A percentile compares a stretch with the other conserved stretches of the same genome.
These are phyloP conservation scores for Helicostylum pulchrum DNA, from an alignment of 192 early-diverging fungal genomes.

Conservation along the genomic window DNA sequence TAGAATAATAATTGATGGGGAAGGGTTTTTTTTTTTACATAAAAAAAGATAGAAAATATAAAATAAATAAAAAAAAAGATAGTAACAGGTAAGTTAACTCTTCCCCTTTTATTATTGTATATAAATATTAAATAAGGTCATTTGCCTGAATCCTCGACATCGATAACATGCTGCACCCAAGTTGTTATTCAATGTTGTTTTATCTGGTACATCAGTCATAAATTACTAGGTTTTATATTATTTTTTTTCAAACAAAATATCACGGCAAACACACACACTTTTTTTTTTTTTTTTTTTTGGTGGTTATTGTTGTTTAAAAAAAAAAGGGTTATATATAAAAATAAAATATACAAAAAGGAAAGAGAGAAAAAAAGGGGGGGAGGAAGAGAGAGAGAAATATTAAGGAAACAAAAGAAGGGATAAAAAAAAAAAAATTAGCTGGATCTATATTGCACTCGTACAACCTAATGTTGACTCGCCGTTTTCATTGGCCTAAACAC, in stretches of 20 bases:
- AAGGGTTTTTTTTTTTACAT: background rate
- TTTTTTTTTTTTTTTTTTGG: slow-evolving; percentile 2
- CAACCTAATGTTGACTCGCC: background rate
- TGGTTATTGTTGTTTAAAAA: background rate
- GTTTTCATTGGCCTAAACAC: background rate
- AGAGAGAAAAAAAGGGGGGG: background rate
- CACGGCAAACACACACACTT: background rate
- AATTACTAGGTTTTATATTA: background rate
- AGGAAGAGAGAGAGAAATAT: slow-evolving; percentile 1
- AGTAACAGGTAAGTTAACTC: background rate
- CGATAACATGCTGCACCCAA: slow-evolving; percentile 37
- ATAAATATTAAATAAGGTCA: background rate
- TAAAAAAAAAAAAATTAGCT: slow-evolving; percentile 3
- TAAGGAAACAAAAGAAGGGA: slow-evolving; percentile 5
- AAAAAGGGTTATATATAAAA: background rate
- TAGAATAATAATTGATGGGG: too few species aligned
- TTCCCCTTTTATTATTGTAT: background rate
- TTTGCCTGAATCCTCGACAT: slow-evolving; percentile 41
- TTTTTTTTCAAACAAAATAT: slow-evolving; percentile 2
- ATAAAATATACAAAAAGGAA: background rate
- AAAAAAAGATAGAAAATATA: background rate
- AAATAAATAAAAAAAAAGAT: background rate
- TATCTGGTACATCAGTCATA: slow-evolving; percentile 21
- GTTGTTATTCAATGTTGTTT: slow-evolving; percentile 18
- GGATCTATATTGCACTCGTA: background rate